phyloP scores from a whole-genome alignment of 768 basidiomycete genomes.

The Hortiboletus campestris region DNA sequence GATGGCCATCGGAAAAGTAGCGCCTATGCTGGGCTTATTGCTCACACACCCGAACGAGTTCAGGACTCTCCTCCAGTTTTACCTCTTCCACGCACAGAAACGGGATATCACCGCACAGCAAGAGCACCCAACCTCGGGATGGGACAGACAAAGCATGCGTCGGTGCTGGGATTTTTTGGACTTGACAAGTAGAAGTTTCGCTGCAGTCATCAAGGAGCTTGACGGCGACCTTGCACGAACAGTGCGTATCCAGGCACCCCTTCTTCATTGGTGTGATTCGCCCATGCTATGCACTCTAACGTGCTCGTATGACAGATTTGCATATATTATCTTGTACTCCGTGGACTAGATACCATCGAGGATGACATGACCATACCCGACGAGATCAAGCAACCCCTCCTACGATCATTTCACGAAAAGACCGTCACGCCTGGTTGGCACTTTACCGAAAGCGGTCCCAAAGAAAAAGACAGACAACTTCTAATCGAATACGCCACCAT shows the following conservation, averaged over 20 bases:
- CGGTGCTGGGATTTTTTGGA: slow-evolving; percentile 90
- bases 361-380: slow-evolving; percentile 97
- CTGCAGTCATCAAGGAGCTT: slow-evolving; percentile 92
- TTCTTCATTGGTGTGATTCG: not conserved
- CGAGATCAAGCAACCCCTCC: slow-evolving; percentile 77
- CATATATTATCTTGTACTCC: slow-evolving; percentile 91
- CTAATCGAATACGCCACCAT: slow-evolving; percentile 81
- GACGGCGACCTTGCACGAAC: slow-evolving; percentile 93
- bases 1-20: slow-evolving; percentile 50
- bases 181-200: slow-evolving; percentile 83
- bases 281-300: not conserved
- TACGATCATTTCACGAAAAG: slow-evolving; percentile 79
- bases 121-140: slow-evolving; percentile 80
- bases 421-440: slow-evolving; percentile 84
- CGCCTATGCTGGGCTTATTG: slow-evolving; percentile 60
- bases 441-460: slow-evolving; percentile 75
- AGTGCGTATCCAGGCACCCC: slow-evolving; percentile 48
- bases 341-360: slow-evolving; percentile 95
- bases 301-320: slow-evolving; percentile 61
- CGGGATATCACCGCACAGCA: slow-evolving; percentile 76
- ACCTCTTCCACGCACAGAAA: slow-evolving; percentile 74
- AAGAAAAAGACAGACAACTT: slow-evolving; percentile 85
- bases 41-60: slow-evolving; percentile 84
- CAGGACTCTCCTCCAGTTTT: slow-evolving; percentile 78
- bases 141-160: slow-evolving; percentile 84